Conservation (phyloP, 2,329 filamentous ascomycete species). For the Ophiostoma ulmi region DNA sequence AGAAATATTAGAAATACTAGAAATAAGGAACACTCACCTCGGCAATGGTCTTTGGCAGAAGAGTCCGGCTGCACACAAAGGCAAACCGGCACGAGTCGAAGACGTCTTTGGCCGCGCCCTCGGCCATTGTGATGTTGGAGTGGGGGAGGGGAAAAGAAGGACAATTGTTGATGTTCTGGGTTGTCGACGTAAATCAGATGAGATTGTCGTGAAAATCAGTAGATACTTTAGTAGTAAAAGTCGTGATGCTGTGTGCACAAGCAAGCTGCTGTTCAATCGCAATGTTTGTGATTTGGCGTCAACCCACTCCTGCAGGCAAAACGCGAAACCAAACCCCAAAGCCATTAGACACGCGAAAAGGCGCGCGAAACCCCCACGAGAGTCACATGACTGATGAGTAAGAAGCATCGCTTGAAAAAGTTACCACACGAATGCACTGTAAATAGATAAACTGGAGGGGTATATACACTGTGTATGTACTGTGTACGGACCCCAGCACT, state of each 20-base stretch:
- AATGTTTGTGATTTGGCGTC: conserved; percentile 10
- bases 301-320: conserved; percentile 8
- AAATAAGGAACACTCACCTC: conserved; percentile 34
- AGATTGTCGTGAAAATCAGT: neutral
- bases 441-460: no score
- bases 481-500: neutral
- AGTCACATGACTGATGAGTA: conserved; percentile 24
- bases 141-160: neutral
- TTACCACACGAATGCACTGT: no score
- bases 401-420: neutral
- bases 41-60: conserved; percentile 40
- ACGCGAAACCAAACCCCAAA: conserved; percentile 22
- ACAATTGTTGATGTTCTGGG: no score
- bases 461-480: neutral
- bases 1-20: neutral
- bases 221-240: neutral
- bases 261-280: conserved; percentile 14
- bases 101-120: conserved; percentile 34
- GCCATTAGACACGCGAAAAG: conserved; percentile 7
- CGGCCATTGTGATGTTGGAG: conserved; percentile 27
- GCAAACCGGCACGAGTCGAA: conserved; percentile 43
- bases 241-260: conserved; percentile 4
- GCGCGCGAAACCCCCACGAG: conserved; percentile 28
- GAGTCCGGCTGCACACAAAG: conserved; percentile 42
- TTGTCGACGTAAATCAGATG: neutral